Evolutionary conservation across 306 rosid species (phyloP).

Genomic region (Quercus gilva): DNA sequence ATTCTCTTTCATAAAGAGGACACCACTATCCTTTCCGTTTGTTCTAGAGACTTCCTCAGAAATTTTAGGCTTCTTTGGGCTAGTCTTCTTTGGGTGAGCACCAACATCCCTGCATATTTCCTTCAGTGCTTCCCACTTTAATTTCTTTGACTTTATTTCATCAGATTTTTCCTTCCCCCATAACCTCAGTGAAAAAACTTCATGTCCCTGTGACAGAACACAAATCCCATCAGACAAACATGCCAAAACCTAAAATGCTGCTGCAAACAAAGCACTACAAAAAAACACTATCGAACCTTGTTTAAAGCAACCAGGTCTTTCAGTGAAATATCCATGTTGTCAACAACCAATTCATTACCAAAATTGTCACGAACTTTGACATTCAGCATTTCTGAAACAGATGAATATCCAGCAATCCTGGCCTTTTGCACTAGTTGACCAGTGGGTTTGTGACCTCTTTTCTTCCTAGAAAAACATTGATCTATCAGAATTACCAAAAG

Average conservation of each 20-base stretch:
- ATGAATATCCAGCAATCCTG: slow-evolving; percentile 54
- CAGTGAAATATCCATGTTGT: slow-evolving; percentile 3
- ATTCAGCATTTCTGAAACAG: slow-evolving; percentile 59
- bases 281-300: slow-evolving; percentile 27
- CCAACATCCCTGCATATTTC: slow-evolving; percentile 46
- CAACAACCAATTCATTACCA: slow-evolving; percentile 15
- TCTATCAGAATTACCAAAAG: slow-evolving; percentile 15
- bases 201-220: slow-evolving; percentile 31
- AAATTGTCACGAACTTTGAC: slow-evolving; percentile 21
- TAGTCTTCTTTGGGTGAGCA: slow-evolving; percentile 24
- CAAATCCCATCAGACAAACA: neutral
- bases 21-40: slow-evolving; percentile 15
- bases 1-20: slow-evolving; percentile 10
- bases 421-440: slow-evolving; percentile 48
- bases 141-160: slow-evolving; percentile 32
- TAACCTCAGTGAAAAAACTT: slow-evolving; percentile 29
- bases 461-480: slow-evolving; percentile 48
- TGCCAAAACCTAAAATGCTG: neutral
- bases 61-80: slow-evolving; percentile 25
- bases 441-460: slow-evolving; percentile 63
- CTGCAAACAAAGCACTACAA: neutral
- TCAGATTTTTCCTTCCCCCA: slow-evolving; percentile 47
- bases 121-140: slow-evolving; percentile 45
- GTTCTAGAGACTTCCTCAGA: slow-evolving; percentile 19
- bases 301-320: slow-evolving; percentile 8